A percentile compares a stretch with the other conserved stretches of the same genome.
These are phyloP conservation scores for Xylariales sp. DNA, from an alignment of 2,329 filamentous ascomycete genomes.

Conservation along the genomic window DNA sequence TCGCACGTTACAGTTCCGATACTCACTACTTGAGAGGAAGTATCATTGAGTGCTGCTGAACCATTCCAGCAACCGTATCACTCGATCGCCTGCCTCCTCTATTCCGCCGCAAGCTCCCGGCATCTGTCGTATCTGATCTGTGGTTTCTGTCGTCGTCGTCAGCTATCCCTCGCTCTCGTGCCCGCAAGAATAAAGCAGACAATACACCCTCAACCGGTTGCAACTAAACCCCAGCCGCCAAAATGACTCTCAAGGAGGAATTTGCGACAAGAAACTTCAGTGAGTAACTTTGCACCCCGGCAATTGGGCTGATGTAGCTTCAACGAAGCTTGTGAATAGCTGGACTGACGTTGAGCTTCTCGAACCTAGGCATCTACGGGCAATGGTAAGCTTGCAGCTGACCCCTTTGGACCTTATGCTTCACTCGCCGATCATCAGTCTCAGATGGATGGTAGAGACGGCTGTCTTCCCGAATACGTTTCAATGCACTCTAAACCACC, in stretches of 20 bases:
- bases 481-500: too few species aligned
- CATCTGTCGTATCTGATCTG: background rate
- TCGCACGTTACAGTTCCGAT: too few species aligned
- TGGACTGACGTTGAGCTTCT: constrained; percentile 27
- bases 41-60: too few species aligned
- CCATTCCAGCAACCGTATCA: too few species aligned
- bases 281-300: constrained; percentile 39
- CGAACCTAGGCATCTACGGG: constrained; percentile 65
- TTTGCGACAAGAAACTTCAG: constrained; percentile 71
- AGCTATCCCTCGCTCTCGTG: constrained; percentile 4
- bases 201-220: background rate
- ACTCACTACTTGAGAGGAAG: too few species aligned
- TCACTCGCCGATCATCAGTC: too few species aligned
- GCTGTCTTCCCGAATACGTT: too few species aligned
- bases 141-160: constrained; percentile 3
- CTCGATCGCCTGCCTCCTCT: too few species aligned
- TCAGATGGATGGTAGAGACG: too few species aligned
- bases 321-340: background rate
- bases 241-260: constrained; percentile 68
- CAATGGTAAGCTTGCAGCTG: constrained; percentile 57
- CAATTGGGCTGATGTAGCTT: too few species aligned
- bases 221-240: constrained; percentile 31
- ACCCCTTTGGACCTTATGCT: background rate
- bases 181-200: constrained; percentile 2
- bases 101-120: constrained; percentile 1